Base-by-base conservation (phyloP, 768 basidiomycete species). In the Russula compacta region DNA sequence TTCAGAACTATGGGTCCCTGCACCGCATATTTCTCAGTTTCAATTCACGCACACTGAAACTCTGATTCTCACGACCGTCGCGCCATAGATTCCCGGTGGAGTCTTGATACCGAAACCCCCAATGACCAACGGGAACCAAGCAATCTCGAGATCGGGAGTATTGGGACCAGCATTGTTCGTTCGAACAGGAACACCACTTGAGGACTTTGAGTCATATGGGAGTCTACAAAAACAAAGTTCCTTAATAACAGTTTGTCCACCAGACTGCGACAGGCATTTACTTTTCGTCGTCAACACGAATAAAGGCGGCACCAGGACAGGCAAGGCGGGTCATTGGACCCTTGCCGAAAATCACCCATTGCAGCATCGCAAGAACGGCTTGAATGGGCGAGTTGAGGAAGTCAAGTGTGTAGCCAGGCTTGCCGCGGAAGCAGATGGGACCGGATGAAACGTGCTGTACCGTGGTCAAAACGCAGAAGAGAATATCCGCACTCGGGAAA, bases 281-380 rank as follows among this genome's bases (percentile, higher is more conserved):
- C 64, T n/a, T 63, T 7, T 50, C 56, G 42, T 64, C 56, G 52
- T 64, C 61, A 35, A 56, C 50, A 47, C 61, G 60, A n/a, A 64
- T 33, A 33, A 64, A 64, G 24, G 64, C 64, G 3, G 56, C 64
- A 43, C 56, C 64, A 39, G 64, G 56, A 12, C 47, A 14, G 47
- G 64, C 21, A 8, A 64, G 56, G 7, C 1, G 2, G 6, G 60
- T n/a, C 64, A 64, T 63, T 17, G 64, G 56, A 8, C 60, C 60
- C 21, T n/a, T 58, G 6, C 12, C 11, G 52, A 63, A 64, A 6
- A 44, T 1, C 10, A 64, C 3, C 64, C 64, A 64, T 36, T 39
- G 53, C 12, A 52, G 6, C 49, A 64, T 35, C 35, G 64, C 64
- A 38, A 54, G 10, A 42, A 49, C 10, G 6, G 48, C 61, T 15